Percentiles rank a stretch among this genome's conserved stretches.
Evolutionary conservation across 2,329 filamentous ascomycete genomes (phyloP).

Genomic region (Fonsecaea pugnacius): DNA sequence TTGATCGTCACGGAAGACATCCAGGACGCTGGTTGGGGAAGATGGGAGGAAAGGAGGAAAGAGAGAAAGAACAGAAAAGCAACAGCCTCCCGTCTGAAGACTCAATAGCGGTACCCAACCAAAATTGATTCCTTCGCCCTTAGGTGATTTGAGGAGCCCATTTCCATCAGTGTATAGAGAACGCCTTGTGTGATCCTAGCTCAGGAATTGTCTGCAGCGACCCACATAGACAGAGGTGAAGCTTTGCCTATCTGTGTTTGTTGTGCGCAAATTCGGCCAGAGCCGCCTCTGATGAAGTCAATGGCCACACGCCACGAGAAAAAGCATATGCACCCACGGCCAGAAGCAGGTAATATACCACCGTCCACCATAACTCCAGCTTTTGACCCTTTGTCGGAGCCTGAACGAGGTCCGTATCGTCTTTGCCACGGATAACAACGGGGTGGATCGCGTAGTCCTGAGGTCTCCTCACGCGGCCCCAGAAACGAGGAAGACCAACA

Average conservation of each 20-base stretch:
- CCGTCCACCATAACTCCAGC: constrained; percentile 66
- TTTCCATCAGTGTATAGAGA: not conserved
- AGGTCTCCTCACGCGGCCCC: constrained; percentile 71
- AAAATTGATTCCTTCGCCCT: not conserved
- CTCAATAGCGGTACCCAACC: constrained; percentile 7
- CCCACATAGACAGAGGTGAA: not conserved
- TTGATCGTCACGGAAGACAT: constrained; percentile 86
- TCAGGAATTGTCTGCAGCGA: not conserved
- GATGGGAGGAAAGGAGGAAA: constrained; percentile 70
- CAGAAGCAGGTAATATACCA: constrained; percentile 78
- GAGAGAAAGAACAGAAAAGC: constrained; percentile 29
- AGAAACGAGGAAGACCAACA: constrained; percentile 84
- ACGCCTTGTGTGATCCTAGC: not conserved
- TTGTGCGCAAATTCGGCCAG: constrained; percentile 38
- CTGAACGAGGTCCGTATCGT: constrained; percentile 39
- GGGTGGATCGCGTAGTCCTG: constrained; percentile 39
- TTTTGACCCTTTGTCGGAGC: constrained; percentile 38
- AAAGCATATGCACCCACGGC: constrained; percentile 73
- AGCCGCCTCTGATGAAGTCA: constrained; percentile 63
- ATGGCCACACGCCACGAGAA: constrained; percentile 69
- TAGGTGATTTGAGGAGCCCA: not conserved
- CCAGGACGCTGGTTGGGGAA: constrained; percentile 89
- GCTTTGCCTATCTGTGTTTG: not conserved
- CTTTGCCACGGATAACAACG: constrained; percentile 46
- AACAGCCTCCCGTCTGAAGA: constrained; percentile 21